Conservation (phyloP, 768 basidiomycete species). For the Pleurotus tuber-regium region DNA sequence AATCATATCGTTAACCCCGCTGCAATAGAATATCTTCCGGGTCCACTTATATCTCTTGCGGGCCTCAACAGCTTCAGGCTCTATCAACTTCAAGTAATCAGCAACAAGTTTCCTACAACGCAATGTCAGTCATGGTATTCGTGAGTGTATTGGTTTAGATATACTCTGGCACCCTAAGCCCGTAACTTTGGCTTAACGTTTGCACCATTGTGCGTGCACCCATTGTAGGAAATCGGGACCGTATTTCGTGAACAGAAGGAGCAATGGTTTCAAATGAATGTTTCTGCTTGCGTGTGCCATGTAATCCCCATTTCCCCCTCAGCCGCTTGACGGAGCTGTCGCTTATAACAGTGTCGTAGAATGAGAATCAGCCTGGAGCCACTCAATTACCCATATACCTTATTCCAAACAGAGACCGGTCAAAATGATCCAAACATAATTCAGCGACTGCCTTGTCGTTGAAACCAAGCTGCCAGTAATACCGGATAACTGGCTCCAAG, state of each 20-base stretch:
- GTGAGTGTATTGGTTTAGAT: neutral
- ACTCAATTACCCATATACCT: slow-evolving; percentile 2
- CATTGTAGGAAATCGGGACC: slow-evolving; percentile 9
- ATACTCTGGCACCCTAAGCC: slow-evolving; percentile 14
- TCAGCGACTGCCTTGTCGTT: neutral
- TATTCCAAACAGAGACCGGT: slow-evolving; percentile 7
- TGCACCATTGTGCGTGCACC: slow-evolving; percentile 16
- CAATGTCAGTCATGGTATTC: no score
- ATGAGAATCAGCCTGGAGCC: neutral
- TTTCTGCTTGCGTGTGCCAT: slow-evolving; percentile 15
- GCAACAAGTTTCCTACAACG: slow-evolving; percentile 10
- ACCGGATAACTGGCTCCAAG: no score
- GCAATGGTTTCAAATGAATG: slow-evolving; percentile 14
- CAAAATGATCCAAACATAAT: neutral
- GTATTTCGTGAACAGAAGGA: slow-evolving; percentile 9
- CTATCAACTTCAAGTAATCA: slow-evolving; percentile 8
- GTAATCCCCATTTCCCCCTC: slow-evolving; percentile 2
- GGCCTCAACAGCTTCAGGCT: slow-evolving; percentile 13
- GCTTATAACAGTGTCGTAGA: neutral
- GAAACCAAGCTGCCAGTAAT: neutral
- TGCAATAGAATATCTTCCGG: slow-evolving; percentile 24
- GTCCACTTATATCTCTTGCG: slow-evolving; percentile 14
- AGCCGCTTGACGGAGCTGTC: slow-evolving; percentile 4
- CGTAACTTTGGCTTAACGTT: slow-evolving; percentile 13
- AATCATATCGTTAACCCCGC: slow-evolving; percentile 31